Evolutionary conservation across 345 rosid genomes (phyloP), one percentile per base, ranked within the genome.

Genomic region (Moringa oleifera): DNA sequence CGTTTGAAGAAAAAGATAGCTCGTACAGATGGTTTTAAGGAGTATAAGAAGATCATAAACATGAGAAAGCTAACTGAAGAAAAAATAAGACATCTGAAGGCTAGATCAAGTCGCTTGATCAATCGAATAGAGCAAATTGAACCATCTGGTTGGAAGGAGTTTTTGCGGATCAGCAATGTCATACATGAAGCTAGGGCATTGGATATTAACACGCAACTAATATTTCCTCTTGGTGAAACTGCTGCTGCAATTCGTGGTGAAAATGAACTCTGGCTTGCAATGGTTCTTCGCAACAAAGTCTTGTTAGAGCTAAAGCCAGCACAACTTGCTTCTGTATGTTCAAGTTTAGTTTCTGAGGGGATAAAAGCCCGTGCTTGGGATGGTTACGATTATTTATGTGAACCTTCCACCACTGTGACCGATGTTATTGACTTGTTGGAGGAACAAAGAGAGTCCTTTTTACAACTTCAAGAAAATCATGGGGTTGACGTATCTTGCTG

Each of bases 111-210:
- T 23, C 89, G 93, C 36, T 73, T 93, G 73, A 68, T 57, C 8
- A 80, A 85, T 66, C 85, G 96, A 47, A 69, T 92, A 46, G 80
- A 85, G 74, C 89, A 83, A 68, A 93, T 93, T 0, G 99, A 93
- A 63, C 96, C 99, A 4, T 90, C 99, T 56, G 97, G 97, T 20
- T 93, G 99, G 97, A 93, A 93, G 75, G 99, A 90, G 68, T 90
- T 93, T 80, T 54, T 88, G 73, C 85, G 79, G 41, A 77, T 93
- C 71, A 88, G 92, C 80, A 83, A 88, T 51, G 95, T 90, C 55
- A 90, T 88, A 47, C 96, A 93, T 62, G 97, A 90, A 76, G 71
- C 79, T 23, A 80, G 95, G 70, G 97, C 97, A 19, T 62, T 93
- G 56, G 96, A 88, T 61, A 76, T 86, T 41, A 88, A 88, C 68